Evolutionary conservation across 208 protist species (phyloP), one percentile per base, ranked within the genome.

Genomic region (Porcisia deanei): DNA sequence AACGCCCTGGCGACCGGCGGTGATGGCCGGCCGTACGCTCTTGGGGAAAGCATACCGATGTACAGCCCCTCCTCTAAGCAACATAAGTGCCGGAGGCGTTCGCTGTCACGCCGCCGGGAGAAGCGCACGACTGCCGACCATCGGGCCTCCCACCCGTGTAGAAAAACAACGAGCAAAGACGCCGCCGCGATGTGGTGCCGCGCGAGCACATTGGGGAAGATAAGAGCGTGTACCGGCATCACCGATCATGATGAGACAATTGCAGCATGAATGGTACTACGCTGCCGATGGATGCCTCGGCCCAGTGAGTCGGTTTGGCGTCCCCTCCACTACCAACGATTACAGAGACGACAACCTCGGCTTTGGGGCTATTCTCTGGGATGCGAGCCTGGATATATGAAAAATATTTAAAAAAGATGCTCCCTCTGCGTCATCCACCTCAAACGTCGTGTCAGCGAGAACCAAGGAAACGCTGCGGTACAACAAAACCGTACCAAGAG

Each of bases 1-100:
- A 18, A 30, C 61, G 10, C 41, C 12, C 18, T 16, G 39, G n/a
- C 18, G 41, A 9, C 37, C 20, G 22, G 63, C 18, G 22, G 41
- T n/a, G 41, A 37, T 34, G 18, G 39, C 8, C 22, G 1, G 7
- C 5, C 18, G 30, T 30, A 30, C 30, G 30, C 3, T 16, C 41
- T 34, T 52, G 63, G 37, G 10, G 9, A 7, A 8, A 12, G 9
- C 41, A 22, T 37, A 1, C 16, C 14, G 1, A 60, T 8, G 20
- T 47, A 61, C 54, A 80, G 75, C 39, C 76, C 66, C 71, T 77
- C 73, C 10, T 77, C 59, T 3, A 47, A 75, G 5, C 57, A 34
- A 16, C 70, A 75, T 49, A 77, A 3, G 57, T 60, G 34, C 25
- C 47, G 65, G n/a, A 59, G 8, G 34, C 54, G 58, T 39, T 16